A percentile compares a stretch with the other conserved stretches of the same genome.
phyloP scores from a whole-genome alignment of 2,329 filamentous ascomycete species.

The Drechslerella dactyloides region DNA sequence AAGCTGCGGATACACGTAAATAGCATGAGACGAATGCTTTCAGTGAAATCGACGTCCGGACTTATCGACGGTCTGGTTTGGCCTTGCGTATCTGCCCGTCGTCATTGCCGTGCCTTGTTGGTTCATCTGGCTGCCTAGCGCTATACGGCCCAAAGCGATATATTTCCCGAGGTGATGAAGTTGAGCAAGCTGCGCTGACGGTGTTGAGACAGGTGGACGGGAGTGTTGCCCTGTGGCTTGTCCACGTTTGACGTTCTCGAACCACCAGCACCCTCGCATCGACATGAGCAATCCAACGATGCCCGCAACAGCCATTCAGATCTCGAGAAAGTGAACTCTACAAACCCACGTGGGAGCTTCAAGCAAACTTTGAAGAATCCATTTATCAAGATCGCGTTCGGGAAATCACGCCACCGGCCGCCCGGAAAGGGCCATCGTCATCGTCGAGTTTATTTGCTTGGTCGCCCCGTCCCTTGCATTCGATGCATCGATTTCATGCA shows the following conservation, averaged over 20 bases:
- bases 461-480: slow-evolving; percentile 4
- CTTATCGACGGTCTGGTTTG: background rate
- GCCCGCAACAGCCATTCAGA: slow-evolving; percentile 4
- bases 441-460: slow-evolving; percentile 2
- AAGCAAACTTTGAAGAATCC: background rate
- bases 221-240: background rate
- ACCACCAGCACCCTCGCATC: background rate
- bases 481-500: slow-evolving; percentile 1
- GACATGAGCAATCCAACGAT: slow-evolving; percentile 3
- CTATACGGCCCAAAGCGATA: background rate
- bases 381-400: background rate
- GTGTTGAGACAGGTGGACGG: background rate
- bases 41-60: background rate
- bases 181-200: background rate
- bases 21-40: background rate
- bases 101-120: background rate
- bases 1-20: background rate
- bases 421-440: background rate
- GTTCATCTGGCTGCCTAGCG: background rate
- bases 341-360: background rate
- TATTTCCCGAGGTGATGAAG: background rate
- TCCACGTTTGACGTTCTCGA: background rate
- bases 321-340: background rate
- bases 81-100: background rate
- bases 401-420: slow-evolving; percentile 5